Evolutionary conservation across 495 filamentous ascomycete genomes (phyloP).

Genomic region (Penicillium alfredii): DNA sequence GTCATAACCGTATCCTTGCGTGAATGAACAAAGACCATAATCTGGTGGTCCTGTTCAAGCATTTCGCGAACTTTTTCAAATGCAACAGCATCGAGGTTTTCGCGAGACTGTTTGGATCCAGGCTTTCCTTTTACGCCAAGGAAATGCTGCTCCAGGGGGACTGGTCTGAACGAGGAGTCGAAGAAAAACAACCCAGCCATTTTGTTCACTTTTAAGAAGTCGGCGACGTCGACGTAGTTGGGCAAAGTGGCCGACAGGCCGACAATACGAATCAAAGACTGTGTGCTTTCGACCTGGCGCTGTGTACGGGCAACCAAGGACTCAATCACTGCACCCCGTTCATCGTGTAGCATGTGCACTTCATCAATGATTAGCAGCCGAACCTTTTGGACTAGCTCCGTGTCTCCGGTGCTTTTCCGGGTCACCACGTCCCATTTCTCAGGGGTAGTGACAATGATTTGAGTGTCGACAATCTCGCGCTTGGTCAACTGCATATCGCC

Average conservation of each 20-base stretch:
- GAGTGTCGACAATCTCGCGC: constrained; percentile 87
- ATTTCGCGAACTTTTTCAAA: constrained; percentile 96
- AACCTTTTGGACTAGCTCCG: constrained; percentile 95
- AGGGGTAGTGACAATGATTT: constrained; percentile 97
- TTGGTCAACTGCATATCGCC: constrained; percentile 99
- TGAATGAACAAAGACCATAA: constrained; percentile 99
- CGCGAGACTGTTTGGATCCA: constrained; percentile 67
- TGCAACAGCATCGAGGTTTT: constrained; percentile 77
- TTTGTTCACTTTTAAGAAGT: constrained; percentile 94
- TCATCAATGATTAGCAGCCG: constrained; percentile 96
- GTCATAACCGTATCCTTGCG: constrained; percentile 89
- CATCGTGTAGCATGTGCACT: constrained; percentile 99
- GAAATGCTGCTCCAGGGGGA: constrained; percentile 96
- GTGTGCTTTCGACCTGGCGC: constrained; percentile 94
- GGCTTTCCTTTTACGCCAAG: constrained; percentile 92
- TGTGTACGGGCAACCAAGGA: constrained; percentile 91
- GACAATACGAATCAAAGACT: constrained; percentile 92
- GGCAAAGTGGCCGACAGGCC: constrained; percentile 92
- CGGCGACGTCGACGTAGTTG: constrained; percentile 93
- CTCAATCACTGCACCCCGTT: constrained; percentile 91
- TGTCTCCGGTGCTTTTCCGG: constrained; percentile 92
- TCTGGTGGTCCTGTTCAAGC: constrained; percentile 80
- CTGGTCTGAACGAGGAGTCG: constrained; percentile 89
- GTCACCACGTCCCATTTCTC: constrained; percentile 99
- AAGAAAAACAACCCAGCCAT: constrained; percentile 95